phyloP scores from a whole-genome alignment of 805 yeast species.

The Candida arabinofermentans region DNA sequence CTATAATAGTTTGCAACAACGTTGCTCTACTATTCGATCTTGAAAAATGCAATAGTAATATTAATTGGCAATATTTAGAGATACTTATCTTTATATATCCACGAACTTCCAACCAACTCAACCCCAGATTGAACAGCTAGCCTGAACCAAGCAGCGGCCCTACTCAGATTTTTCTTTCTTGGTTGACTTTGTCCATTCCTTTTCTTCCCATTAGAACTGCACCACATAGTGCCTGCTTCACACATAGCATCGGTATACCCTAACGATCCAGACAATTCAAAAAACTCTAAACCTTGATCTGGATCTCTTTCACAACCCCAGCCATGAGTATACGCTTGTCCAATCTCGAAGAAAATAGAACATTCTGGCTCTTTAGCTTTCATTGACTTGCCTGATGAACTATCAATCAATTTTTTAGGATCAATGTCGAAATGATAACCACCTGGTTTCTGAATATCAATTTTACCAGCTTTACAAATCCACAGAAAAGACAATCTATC shows the following conservation, averaged over 20 bases:
- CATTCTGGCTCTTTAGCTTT: constrained; percentile 15
- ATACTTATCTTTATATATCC: constrained; percentile 74
- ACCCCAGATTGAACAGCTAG: constrained; percentile 61
- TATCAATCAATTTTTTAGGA: constrained; percentile 34
- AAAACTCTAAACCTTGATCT: constrained; percentile 48
- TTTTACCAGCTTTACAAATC: constrained; percentile 50
- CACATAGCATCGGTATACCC: constrained; percentile 69
- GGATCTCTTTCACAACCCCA: constrained; percentile 56
- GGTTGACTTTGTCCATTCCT: constrained; percentile 37
- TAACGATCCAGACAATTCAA: constrained; percentile 61
- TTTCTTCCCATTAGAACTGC: constrained; percentile 23
- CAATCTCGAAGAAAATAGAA: constrained; percentile 47
- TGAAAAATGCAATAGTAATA: too few relatives aligned
- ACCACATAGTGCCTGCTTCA: constrained; percentile 67
- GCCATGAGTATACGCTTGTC: constrained; percentile 51
- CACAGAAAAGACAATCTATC: constrained; percentile 52
- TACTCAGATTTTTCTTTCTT: constrained; percentile 51
- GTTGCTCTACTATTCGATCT: too few relatives aligned
- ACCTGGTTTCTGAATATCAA: constrained; percentile 20
- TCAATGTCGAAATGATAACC: constrained; percentile 23
- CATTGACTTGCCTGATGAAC: not conserved
- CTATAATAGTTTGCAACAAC: too few relatives aligned
- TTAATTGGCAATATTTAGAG: not conserved
- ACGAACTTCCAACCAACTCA: constrained; percentile 60
- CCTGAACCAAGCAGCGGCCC: constrained; percentile 71